Evolutionary conservation across 2,329 filamentous ascomycete species (phyloP), one percentile per base, ranked within the genome.

Genomic region (Ilyonectria mors-panacis): DNA sequence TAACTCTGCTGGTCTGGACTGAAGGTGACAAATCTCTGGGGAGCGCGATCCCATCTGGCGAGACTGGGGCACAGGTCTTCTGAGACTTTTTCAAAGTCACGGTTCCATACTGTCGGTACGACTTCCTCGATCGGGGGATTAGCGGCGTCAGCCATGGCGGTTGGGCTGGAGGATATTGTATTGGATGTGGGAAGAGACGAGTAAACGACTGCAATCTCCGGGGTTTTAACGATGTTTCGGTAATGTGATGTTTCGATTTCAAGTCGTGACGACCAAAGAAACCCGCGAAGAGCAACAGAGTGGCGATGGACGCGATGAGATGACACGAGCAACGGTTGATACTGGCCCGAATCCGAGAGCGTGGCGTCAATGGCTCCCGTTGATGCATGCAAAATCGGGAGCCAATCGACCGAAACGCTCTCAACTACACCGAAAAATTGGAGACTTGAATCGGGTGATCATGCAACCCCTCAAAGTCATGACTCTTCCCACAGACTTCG

Each of bases 1-100:
- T 58, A 68, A 42, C 28, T 42, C 19, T 54, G 47, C 47, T 61
- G 26, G 58, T 65, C 66, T 4, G 66, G 28, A 6, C 26, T 13
- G 62, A 68, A 68, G 45, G 33, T 53, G 58, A 68, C 65, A 12
- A 68, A 50, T 12, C 65, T 39, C 58, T 65, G 61, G 42, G 65
- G 65, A 4, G 23, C 15, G 21, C 65, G 65, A 26, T 61, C 3
- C 65, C 65, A 68, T 42, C 61, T 54, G 42, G 55, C 54, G 17
- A 68, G 65, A 17, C 19, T 58, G n/a, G 65, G 65, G 37, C 51
- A 45, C 45, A 68, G 61, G 30, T 54, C 21, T 6, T 68, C 57
- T 8, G 65, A 54, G 45, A 47, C 42, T 6, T 48, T 61, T 45
- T 68, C 62, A 61, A 68, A 68, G 56, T 61, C 57, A 3, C 58